A percentile compares a stretch with the other conserved stretches of the same genome.
phyloP scores from a whole-genome alignment of 2,329 filamentous ascomycete species.

The Pestalotiopsis fici region DNA sequence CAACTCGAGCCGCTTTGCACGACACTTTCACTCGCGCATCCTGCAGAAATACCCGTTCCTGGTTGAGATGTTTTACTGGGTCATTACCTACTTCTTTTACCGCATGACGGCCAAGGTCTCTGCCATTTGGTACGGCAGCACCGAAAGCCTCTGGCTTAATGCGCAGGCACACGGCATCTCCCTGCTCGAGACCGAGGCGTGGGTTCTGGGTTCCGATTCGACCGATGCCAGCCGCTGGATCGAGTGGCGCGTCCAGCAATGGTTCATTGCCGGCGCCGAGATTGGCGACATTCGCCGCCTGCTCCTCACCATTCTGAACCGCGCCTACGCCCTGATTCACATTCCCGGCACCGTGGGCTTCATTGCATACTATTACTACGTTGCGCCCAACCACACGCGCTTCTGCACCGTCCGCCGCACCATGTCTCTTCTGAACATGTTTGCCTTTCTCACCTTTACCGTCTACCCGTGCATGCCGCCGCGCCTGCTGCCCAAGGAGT shows the following conservation, averaged over 20 bases:
- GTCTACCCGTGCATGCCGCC: slow-evolving; percentile 50
- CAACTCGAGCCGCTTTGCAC: slow-evolving; percentile 58
- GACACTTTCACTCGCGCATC: slow-evolving; percentile 59
- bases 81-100: slow-evolving; percentile 66
- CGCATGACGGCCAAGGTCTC: slow-evolving; percentile 56
- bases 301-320: slow-evolving; percentile 46
- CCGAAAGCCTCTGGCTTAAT: slow-evolving; percentile 43
- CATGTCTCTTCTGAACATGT: slow-evolving; percentile 46
- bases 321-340: slow-evolving; percentile 49
- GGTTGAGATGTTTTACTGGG: slow-evolving; percentile 76
- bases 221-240: slow-evolving; percentile 33
- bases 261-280: slow-evolving; percentile 34
- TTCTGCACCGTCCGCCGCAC: slow-evolving; percentile 41
- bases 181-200: slow-evolving; percentile 35
- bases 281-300: slow-evolving; percentile 31
- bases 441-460: slow-evolving; percentile 46
- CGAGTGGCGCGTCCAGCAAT: slow-evolving; percentile 36
- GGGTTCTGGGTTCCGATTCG: slow-evolving; percentile 22
- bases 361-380: slow-evolving; percentile 46
- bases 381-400: slow-evolving; percentile 36
- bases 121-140: slow-evolving; percentile 50
- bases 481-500: slow-evolving; percentile 44
- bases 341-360: slow-evolving; percentile 52
- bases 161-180: slow-evolving; percentile 42
- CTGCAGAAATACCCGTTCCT: slow-evolving; percentile 68